Base-by-base conservation (phyloP, 2,329 filamentous ascomycete species). In the Fusarium musae region DNA sequence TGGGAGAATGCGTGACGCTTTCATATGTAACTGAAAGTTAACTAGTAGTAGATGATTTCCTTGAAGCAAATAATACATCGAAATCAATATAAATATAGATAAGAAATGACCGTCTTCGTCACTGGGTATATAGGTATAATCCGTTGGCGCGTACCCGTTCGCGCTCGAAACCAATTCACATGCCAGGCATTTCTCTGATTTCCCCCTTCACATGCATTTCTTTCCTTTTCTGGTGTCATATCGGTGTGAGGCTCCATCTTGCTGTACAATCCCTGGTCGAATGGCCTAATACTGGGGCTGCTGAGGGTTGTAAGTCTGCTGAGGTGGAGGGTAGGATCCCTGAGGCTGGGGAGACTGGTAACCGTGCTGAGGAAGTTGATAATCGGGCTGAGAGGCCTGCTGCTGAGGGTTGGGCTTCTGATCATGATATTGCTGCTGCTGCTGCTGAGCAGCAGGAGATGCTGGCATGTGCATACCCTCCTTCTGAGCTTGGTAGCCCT, bases 401-500 rank as follows among this genome's bases (percentile, higher is more conserved):
- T 76, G 64, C 28, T 67, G 63, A 34, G 65, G 63, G 36, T 43
- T 59, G 44, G 63, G 65, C 47, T 63, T 68, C 30, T 68, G 65
- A 15, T 52, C 53, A n/a, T 66, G 69, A 4, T 63, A 62, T 34
- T 57, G 40, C 53, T 58, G 53, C 23, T 61, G 59, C 21, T 34
- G 36, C 26, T 59, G 64, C 28, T 71, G 71, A 26, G 63, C 59
- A 28, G 74, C 52, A 50, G 74, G 64, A 65, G 70, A 68, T 58
- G 21, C 64, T 40, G 59, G 81, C 82, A 84, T 81, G 21, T 76
- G 66, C 83, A 84, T 84, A 28, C 78, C 80, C 63, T 81, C 77
- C 71, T 82, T 80, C 64, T 82, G 78, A 50, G 78, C 63, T 72
- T 84, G 81, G 65, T 84, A 85, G 37, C 77, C 79, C 69, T 82